Evolutionary conservation across 2,329 filamentous ascomycete species (phyloP), one percentile per base, ranked within the genome.

Genomic region (Ciborinia camelliae): DNA sequence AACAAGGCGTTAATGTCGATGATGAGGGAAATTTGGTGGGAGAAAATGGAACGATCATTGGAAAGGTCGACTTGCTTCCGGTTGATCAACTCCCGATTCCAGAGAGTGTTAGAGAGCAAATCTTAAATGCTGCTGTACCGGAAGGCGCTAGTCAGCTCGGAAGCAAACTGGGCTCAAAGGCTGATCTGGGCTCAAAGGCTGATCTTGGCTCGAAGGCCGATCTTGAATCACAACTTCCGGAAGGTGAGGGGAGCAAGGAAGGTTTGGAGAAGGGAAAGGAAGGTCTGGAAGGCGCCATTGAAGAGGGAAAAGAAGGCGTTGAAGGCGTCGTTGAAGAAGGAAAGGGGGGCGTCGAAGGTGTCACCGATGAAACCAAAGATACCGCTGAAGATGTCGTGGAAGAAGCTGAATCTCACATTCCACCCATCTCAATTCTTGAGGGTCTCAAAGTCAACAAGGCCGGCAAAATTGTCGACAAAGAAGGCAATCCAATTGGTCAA

Each of bases 11-110:
- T 58, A 79, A 78, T 59, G 83, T 87, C 67, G 86, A 86, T 77
- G 79, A 79, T 15, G 81, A 86, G 69, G 84, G 84, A 1, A 84
- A 86, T 9, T 82, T 86, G 1, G 77, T 84, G 18, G 84, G 86
- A 68, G 80, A 82, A 32, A 82, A 85, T 59, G 84, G 84, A 9
- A 84, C 86, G 70, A 67, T 86, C 60, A 80, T 91, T 66, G 89
- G 83, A 67, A 89, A 88, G 47, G 55, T 64, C 7, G 47, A 64
- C 20, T 59, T 63, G 14, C 54, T 63, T 37, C 62, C 62, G 23
- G 52, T 63, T 23, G 53, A 63, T 48, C 52, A 63, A 41, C 45
- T 63, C 14, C 62, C 62, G 12, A 63, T 63, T 39, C 43, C 62
- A 30, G 62, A 63, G 3, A 63, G 62, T 32, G 43, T 63, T 1